Conservation (phyloP, 148 eudicot genomes). For the Mesembryanthemum crystallinum region DNA sequence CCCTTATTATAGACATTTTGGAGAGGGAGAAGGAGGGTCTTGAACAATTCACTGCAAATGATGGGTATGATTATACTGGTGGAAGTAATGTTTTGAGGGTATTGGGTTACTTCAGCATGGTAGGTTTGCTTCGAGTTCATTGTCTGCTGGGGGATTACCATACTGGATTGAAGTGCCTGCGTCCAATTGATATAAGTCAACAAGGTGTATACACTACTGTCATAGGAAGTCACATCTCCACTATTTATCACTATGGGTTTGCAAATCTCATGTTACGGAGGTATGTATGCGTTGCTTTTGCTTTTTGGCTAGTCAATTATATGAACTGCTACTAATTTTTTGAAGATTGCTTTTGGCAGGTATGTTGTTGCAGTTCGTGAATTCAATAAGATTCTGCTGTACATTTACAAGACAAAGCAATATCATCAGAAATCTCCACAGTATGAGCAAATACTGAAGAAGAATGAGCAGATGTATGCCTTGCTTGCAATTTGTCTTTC, state of each 20-base stretch:
- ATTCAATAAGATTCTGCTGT: slow-evolving; percentile 80
- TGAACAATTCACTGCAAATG: slow-evolving; percentile 84
- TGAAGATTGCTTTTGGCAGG: slow-evolving; percentile 32
- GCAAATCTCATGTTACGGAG: slow-evolving; percentile 97
- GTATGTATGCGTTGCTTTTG: slow-evolving; percentile 34
- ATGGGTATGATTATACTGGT: slow-evolving; percentile 93
- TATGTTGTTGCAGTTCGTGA: slow-evolving; percentile 83
- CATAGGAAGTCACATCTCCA: slow-evolving; percentile 92
- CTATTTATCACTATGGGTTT: slow-evolving; percentile 95
- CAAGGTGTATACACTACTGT: slow-evolving; percentile 93
- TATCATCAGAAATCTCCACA: slow-evolving; percentile 93
- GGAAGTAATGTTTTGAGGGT: slow-evolving; percentile 97
- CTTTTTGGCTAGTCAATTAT: slow-evolving; percentile 7
- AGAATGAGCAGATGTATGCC: slow-evolving; percentile 99
- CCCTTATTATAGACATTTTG: slow-evolving; percentile 69
- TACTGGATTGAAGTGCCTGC: slow-evolving; percentile 89
- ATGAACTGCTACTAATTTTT: slow-evolving; percentile 8
- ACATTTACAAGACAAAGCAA: slow-evolving; percentile 88
- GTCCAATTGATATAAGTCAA: slow-evolving; percentile 90
- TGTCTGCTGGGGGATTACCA: slow-evolving; percentile 95
- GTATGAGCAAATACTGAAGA: slow-evolving; percentile 93
- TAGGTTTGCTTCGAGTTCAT: slow-evolving; percentile 87
- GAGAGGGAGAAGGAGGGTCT: slow-evolving; percentile 92
- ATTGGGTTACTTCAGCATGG: slow-evolving; percentile 98
- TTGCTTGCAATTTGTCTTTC: slow-evolving; percentile 77